These are phyloP conservation scores for Cladosporium sp. DNA, from an alignment of 2,329 filamentous ascomycete genomes.

Conservation along the genomic window DNA sequence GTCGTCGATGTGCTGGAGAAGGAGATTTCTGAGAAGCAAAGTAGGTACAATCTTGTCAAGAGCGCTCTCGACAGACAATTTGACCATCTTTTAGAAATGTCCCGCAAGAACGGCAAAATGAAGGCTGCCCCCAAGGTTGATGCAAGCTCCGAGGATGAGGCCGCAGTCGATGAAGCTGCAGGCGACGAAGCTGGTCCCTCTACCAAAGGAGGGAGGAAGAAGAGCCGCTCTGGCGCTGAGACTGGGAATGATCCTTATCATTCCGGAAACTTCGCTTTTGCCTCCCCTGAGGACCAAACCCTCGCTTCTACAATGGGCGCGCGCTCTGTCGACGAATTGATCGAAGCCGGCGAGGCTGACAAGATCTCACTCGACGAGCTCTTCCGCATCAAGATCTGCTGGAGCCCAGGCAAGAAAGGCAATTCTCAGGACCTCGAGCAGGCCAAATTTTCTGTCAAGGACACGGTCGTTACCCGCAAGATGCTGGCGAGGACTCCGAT, in stretches of 20 bases:
- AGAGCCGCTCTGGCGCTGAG: constrained; percentile 14
- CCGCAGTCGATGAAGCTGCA: background rate
- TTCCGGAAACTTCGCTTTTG: constrained; percentile 27
- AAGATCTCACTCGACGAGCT: constrained; percentile 20
- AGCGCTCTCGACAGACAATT: background rate
- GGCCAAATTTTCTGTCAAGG: constrained; percentile 26
- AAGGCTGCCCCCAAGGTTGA: constrained; percentile 14
- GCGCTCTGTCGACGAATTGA: constrained; percentile 22
- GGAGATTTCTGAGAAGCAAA: constrained; percentile 23
- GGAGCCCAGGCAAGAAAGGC: constrained; percentile 31
- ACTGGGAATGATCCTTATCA: constrained; percentile 23
- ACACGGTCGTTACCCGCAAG: constrained; percentile 28
- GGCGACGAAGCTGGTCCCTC: background rate
- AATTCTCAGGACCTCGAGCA: constrained; percentile 26
- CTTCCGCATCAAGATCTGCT: constrained; percentile 26
- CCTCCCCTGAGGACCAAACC: constrained; percentile 14
- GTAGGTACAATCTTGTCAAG: constrained; percentile 15
- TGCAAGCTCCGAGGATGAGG: constrained; percentile 4
- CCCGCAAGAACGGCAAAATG: constrained; percentile 19
- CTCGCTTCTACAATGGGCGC: constrained; percentile 3
- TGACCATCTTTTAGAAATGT: constrained; percentile 13
- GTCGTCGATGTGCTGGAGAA: constrained; percentile 23
- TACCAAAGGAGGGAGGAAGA: constrained; percentile 15
- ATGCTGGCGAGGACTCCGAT: constrained; percentile 24
- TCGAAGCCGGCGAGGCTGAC: constrained; percentile 23